Conservation (phyloP, 345 rosid genomes). For the Stellera chamaejasme region DNA sequence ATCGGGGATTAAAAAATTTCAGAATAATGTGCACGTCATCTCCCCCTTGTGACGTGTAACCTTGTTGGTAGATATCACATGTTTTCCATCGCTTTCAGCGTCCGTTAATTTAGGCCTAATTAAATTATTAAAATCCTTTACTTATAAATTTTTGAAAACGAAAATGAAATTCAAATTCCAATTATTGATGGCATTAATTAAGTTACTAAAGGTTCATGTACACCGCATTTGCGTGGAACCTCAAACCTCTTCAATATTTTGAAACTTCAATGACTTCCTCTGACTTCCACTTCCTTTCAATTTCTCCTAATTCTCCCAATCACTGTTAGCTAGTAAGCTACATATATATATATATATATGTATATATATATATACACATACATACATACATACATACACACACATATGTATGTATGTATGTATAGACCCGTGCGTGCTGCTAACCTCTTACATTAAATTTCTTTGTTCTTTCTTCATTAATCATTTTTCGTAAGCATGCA, state of each 20-base stretch:
- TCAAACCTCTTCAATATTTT: not conserved
- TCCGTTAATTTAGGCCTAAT: constrained; percentile 18
- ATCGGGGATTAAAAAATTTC: not conserved
- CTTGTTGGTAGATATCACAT: constrained; percentile 13
- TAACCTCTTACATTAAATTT: no score
- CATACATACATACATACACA: no score
- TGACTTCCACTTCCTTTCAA: constrained; percentile 2
- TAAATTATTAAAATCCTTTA: not conserved
- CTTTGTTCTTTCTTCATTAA: no score
- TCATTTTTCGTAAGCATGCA: no score
- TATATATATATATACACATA: no score
- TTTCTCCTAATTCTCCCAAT: not conserved
- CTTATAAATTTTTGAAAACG: not conserved
- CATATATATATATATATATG: no score
- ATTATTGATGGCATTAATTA: no score
- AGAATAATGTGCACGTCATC: constrained; percentile 14
- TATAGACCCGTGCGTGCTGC: no score
- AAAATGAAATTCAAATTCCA: not conserved
- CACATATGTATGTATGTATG: no score
- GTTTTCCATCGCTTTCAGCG: constrained; percentile 10
- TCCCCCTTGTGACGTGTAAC: constrained; percentile 20
- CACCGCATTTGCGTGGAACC: no score
- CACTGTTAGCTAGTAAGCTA: not conserved
- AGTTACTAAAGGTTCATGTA: no score
- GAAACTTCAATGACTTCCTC: not conserved